phyloP scores from a whole-genome alignment of 768 basidiomycete species.

The Boletus rubropictus region DNA sequence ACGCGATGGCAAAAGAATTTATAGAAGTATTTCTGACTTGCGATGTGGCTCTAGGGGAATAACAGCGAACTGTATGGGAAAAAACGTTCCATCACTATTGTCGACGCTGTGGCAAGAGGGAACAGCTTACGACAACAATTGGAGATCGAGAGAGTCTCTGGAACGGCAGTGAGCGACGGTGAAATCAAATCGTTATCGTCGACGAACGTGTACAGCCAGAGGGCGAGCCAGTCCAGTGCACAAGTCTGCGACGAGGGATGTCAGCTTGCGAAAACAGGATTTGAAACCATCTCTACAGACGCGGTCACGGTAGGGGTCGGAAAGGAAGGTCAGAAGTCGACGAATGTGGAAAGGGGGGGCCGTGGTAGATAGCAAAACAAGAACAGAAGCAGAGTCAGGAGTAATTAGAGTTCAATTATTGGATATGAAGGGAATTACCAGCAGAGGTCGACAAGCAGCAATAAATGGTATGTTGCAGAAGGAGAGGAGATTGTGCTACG shows the following conservation, averaged over 20 bases:
- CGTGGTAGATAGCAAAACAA: conserved; percentile 1
- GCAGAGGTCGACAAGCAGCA: conserved; percentile 7
- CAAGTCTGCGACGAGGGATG: neutral
- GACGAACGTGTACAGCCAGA: conserved; percentile 1
- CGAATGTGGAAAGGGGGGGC: conserved; percentile 3
- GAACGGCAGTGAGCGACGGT: neutral
- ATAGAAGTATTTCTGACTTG: conserved; percentile 1
- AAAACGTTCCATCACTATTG: conserved; percentile 3
- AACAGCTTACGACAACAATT: conserved; percentile 17
- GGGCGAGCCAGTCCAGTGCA: neutral
- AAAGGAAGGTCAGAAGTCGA: conserved; percentile 3
- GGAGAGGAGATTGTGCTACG: neutral
- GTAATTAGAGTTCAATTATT: conserved; percentile 24
- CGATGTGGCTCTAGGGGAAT: conserved; percentile 14
- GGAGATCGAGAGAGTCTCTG: conserved; percentile 13
- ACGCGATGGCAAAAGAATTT: neutral
- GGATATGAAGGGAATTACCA: conserved; percentile 20
- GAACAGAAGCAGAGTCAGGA: conserved; percentile 1
- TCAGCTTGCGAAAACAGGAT: conserved; percentile 1
- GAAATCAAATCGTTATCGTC: conserved; percentile 12
- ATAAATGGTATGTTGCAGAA: conserved; percentile 7
- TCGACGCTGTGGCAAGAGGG: conserved; percentile 13
- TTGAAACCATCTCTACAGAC: conserved; percentile 5
- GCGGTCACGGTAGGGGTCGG: neutral
- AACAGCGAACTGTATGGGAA: conserved; percentile 2